Percentiles rank a stretch among this genome's conserved stretches.
Conservation (phyloP, 2,329 filamentous ascomycete species). For the Colletotrichum australisinense region DNA sequence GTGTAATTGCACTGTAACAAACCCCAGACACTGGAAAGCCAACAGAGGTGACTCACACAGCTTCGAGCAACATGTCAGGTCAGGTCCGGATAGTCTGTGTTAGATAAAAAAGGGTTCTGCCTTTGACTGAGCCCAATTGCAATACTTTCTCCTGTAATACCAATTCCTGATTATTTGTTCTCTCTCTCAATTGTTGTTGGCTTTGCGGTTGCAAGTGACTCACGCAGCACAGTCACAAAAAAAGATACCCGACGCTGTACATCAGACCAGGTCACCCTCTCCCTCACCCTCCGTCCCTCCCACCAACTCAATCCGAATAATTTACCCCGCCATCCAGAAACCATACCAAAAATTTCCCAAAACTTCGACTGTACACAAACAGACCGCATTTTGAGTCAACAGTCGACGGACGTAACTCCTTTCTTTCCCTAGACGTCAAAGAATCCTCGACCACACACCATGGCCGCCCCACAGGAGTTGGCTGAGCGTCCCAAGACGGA, state of each 20-base stretch:
- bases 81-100: not conserved
- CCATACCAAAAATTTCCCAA: conserved; percentile 32
- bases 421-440: not conserved
- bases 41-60: conserved; percentile 9
- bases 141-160: not conserved
- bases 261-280: conserved; percentile 8
- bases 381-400: conserved; percentile 20
- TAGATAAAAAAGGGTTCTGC: not conserved
- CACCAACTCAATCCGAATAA: conserved; percentile 34
- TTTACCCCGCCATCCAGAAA: conserved; percentile 36
- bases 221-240: conserved; percentile 18
- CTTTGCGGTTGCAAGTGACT: conserved; percentile 16
- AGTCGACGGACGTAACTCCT: conserved; percentile 15
- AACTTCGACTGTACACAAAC: not conserved
- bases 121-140: not conserved
- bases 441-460: conserved; percentile 39
- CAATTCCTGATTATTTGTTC: too few species aligned
- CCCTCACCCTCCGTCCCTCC: conserved; percentile 1
- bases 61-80: not conserved
- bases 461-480: conserved; percentile 61
- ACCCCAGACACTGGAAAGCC: not conserved
- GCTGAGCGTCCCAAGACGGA: conserved; percentile 61
- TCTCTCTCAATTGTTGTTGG: not conserved
- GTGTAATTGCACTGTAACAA: not conserved
- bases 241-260: not conserved